phyloP scores from a whole-genome alignment of 495 filamentous ascomycete species.

The Trichoderma parareesei region DNA sequence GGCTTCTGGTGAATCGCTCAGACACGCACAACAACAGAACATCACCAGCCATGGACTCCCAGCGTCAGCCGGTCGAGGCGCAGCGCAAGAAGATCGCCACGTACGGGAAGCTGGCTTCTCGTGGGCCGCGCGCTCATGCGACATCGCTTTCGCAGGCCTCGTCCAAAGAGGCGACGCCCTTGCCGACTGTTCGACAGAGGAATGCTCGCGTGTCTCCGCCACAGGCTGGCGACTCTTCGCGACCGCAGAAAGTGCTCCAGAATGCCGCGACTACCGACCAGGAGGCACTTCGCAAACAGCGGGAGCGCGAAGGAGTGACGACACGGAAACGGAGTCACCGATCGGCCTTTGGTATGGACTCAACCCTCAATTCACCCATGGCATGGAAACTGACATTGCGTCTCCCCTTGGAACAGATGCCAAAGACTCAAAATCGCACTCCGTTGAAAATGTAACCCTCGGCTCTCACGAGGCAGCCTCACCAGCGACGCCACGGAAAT shows the following conservation, averaged over 20 bases:
- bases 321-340: background rate
- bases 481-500: background rate
- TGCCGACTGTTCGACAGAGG: background rate
- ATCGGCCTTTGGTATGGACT: background rate
- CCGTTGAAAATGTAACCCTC: background rate
- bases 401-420: background rate
- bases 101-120: slow-evolving; percentile 5
- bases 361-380: background rate
- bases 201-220: background rate
- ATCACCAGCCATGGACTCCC: background rate
- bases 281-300: background rate
- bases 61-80: background rate
- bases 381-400: background rate
- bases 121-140: background rate
- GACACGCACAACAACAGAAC: background rate
- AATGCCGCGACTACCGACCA: background rate
- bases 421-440: background rate
- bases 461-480: background rate
- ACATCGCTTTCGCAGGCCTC: background rate
- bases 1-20: background rate
- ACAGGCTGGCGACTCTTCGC: slow-evolving; percentile 3
- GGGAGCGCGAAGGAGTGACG: background rate
- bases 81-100: background rate
- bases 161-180: background rate
- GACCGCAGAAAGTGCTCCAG: background rate